Base-by-base conservation (phyloP, 345 rosid genomes). In the Geranium brycei region DNA sequence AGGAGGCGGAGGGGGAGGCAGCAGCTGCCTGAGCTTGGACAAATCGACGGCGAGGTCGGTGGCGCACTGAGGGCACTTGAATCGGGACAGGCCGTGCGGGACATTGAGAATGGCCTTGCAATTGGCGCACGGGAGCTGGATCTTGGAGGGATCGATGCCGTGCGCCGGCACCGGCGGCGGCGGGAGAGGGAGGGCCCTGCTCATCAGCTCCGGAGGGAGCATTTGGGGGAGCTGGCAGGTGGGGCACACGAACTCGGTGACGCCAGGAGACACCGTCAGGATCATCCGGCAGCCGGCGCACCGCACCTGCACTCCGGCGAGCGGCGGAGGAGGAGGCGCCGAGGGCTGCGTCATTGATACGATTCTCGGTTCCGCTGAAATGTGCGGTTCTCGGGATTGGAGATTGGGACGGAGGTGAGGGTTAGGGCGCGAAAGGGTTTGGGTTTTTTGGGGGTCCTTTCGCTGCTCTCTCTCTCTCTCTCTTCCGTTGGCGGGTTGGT, bases 71-170 rank as follows among this genome's bases (percentile, higher is more conserved):
- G 98, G 98, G 73, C 98, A 92, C 15, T 83, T 72, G 76, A 92
- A 92, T 28, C 90, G 79, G 5, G 95, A 19, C 66, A 92, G 83
- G 0, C 98, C 98, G 32, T 87, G 95, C 1, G 98, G 98, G 12
- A 92, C 96, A 72, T 92, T 92, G 68, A 92, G 85, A 38, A 92
- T 81, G 32, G 98, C 96, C 84, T 83, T 87, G 78, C 98, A 92
- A 74, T 84, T 80, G 41, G 88, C 95, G 69, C 98, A 92, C 11
- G 98, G 96, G 57, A 92, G 82, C 73, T 92, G 98, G 81, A 89
- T 87, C 96, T 92, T 92, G 71, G 93, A 76, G 31, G 95, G 96
- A 81, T 92, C 96, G 89, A 92, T 86, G 64, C 98, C 98, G 55
- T 87, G 96, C 0, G 98, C 95, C 6, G 62, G 83, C 63, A 65